Conservation (phyloP, 495 filamentous ascomycete species). For the Trichoderma asperelloides region DNA sequence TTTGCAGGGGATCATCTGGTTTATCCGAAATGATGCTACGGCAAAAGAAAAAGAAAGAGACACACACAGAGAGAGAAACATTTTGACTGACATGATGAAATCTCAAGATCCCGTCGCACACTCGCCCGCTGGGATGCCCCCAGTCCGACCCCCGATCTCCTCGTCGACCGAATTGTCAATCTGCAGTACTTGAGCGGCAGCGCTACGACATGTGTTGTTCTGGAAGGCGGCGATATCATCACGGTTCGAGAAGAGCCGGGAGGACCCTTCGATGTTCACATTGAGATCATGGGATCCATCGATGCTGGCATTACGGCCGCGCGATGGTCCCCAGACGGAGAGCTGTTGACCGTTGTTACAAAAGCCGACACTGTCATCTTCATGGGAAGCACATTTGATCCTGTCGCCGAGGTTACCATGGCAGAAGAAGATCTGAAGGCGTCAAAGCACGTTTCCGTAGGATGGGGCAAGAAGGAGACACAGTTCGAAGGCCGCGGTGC, state of each 20-base stretch:
- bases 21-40: neutral
- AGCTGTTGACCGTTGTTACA: conserved; percentile 75
- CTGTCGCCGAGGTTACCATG: conserved; percentile 62
- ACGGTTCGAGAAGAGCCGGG: conserved; percentile 69
- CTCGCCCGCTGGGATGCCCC: conserved; percentile 85
- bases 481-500: conserved; percentile 94
- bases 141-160: conserved; percentile 58
- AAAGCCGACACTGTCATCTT: conserved; percentile 71
- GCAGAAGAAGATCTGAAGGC: conserved; percentile 67
- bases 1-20: no score
- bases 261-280: conserved; percentile 57
- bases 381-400: conserved; percentile 89
- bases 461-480: conserved; percentile 96
- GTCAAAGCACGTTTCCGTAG: conserved; percentile 93
- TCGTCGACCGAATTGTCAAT: conserved; percentile 60
- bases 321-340: conserved; percentile 91
- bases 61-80: no score
- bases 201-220: conserved; percentile 63
- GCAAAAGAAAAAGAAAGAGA: neutral
- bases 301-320: conserved; percentile 85
- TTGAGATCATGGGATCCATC: conserved; percentile 90
- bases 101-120: conserved; percentile 6
- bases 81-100: neutral
- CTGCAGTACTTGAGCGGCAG: conserved; percentile 81
- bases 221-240: conserved; percentile 88